Conservation (phyloP, 108 stramenopile genomes). For the Schizochytrium sp. region DNA sequence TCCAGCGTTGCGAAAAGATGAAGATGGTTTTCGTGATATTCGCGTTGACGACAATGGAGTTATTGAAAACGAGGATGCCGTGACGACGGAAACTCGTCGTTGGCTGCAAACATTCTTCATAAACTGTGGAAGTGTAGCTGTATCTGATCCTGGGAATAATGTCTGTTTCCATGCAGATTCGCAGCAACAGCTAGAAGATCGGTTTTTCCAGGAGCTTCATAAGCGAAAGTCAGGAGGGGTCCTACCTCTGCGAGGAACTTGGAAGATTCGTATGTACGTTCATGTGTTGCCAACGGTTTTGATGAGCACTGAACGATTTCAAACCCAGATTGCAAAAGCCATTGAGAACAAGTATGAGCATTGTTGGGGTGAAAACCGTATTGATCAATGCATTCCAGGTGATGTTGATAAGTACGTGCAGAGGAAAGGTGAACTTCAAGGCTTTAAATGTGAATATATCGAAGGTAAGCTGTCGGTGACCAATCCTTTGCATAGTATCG, state of each 20-base stretch:
- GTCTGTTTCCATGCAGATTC: slow-evolving; percentile 17
- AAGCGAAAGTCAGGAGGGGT: not conserved
- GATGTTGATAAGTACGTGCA: not conserved
- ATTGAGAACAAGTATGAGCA: not conserved
- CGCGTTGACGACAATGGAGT: not conserved
- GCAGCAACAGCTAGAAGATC: not conserved
- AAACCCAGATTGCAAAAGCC: not conserved
- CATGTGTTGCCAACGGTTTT: slow-evolving; percentile 28
- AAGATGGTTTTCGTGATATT: not conserved
- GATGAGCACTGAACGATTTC: no score
- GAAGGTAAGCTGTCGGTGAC: not conserved
- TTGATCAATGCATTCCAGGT: slow-evolving; percentile 41
- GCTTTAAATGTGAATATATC: not conserved
- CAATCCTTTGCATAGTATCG: not conserved
- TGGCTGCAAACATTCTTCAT: not conserved
- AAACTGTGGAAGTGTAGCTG: not conserved
- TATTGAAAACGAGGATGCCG: not conserved
- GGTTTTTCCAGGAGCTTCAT: not conserved
- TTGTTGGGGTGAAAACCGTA: not conserved
- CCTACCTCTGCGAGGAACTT: not conserved
- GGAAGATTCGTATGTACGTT: not conserved
- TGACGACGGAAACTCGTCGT: not conserved
- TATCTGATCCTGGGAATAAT: not conserved
- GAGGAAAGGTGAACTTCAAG: no score
- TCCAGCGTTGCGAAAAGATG: not conserved